Percentiles rank a stretch among this genome's conserved stretches.
Conservation (phyloP, 1,139 yeast species). For the Magnusiomyces sp. region DNA sequence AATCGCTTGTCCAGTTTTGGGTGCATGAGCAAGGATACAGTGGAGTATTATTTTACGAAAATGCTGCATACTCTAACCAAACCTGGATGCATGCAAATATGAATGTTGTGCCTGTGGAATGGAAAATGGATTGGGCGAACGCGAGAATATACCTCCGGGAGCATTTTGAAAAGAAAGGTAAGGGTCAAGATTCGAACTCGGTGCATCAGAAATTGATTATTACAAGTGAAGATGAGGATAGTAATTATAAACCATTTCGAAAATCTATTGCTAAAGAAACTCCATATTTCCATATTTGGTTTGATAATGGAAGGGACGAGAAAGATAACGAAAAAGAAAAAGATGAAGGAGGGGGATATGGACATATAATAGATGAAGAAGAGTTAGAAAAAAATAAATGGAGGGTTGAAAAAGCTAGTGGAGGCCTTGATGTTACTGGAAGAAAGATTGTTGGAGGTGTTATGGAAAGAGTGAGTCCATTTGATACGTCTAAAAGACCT, state of each 20-base stretch:
- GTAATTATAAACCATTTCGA: conserved; percentile 35
- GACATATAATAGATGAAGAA: conserved; percentile 41
- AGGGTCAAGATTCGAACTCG: too few relatives aligned
- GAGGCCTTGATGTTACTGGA: neutral
- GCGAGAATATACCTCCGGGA: conserved; percentile 36
- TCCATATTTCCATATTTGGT: conserved; percentile 46
- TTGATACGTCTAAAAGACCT: conserved; percentile 30
- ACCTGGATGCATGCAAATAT: conserved; percentile 36
- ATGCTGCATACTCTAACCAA: conserved; percentile 26
- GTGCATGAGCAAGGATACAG: conserved; percentile 23
- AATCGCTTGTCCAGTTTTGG: conserved; percentile 35
- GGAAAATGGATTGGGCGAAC: conserved; percentile 17
- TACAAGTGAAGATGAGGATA: conserved; percentile 36
- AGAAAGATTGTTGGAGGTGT: conserved; percentile 36
- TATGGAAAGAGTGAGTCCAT: conserved; percentile 37
- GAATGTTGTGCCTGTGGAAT: conserved; percentile 36
- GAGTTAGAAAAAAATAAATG: conserved; percentile 8
- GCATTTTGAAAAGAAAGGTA: too few relatives aligned
- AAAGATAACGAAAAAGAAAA: too few relatives aligned
- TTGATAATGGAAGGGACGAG: conserved; percentile 33
- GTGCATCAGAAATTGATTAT: too few relatives aligned
- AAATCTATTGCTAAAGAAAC: conserved; percentile 40
- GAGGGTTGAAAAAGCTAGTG: too few relatives aligned
- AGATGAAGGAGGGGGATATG: conserved; percentile 45
- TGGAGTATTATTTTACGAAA: conserved; percentile 40